These are phyloP conservation scores for Phaffia tasmanica DNA, from an alignment of 768 basidiomycete species.

Conservation along the genomic window DNA sequence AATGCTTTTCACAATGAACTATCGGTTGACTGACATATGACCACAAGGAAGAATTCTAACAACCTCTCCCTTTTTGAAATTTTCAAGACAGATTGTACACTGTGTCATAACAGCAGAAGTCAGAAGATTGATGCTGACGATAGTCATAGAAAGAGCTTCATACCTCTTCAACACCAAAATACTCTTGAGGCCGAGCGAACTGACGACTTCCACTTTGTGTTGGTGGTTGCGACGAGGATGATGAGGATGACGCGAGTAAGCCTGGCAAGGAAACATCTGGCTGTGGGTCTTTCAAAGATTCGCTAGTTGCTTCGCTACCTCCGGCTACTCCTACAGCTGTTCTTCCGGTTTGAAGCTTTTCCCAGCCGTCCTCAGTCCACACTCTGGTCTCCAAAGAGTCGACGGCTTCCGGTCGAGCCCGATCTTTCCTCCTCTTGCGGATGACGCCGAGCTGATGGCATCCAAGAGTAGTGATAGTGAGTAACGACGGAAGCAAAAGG, in stretches of 20 bases:
- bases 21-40: constrained; percentile 46
- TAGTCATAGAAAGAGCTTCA: neutral
- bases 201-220: neutral
- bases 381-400: constrained; percentile 67
- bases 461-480: constrained; percentile 79
- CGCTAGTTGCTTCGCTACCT: constrained; percentile 27
- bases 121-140: neutral
- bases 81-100: constrained; percentile 84
- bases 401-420: constrained; percentile 71
- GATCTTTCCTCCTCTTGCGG: constrained; percentile 41
- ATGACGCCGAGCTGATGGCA: constrained; percentile 64
- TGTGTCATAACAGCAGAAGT: constrained; percentile 40
- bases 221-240: constrained; percentile 6
- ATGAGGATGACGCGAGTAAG: neutral
- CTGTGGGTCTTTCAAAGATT: neutral
- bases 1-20: too few relatives aligned
- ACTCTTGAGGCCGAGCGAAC: constrained; percentile 3
- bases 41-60: constrained; percentile 87
- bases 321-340: constrained; percentile 23
- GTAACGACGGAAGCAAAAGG: constrained; percentile 73
- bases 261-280: neutral
- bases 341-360: constrained; percentile 17
- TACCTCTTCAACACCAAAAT: constrained; percentile 11
- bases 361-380: constrained; percentile 44
- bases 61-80: constrained; percentile 75